Evolutionary conservation across 768 basidiomycete species (phyloP).

Genomic region (Termitomyces sp.): DNA sequence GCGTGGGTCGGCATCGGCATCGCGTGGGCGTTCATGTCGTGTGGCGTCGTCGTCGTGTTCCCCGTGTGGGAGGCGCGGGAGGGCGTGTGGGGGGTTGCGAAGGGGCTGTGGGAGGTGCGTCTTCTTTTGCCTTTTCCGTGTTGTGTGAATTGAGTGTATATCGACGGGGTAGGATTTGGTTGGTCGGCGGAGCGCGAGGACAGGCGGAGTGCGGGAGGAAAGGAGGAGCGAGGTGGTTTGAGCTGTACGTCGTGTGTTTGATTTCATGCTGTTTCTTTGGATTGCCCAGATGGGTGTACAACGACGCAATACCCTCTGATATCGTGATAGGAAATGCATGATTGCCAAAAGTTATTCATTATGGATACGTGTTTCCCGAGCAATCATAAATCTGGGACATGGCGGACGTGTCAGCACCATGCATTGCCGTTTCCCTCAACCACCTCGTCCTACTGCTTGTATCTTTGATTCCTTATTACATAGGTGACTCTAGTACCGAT

Average conservation of each 20-base stretch:
- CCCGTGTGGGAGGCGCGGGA: slow-evolving; percentile 80
- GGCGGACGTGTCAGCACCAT: too few relatives aligned
- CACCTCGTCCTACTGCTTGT: too few relatives aligned
- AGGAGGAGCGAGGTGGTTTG: neutral
- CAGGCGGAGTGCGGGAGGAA: neutral
- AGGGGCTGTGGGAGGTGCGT: neutral
- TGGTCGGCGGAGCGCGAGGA: neutral
- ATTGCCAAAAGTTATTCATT: too few relatives aligned
- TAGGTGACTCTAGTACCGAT: too few relatives aligned
- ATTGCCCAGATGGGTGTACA: too few relatives aligned
- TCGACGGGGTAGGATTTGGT: neutral
- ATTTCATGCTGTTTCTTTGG: neutral
- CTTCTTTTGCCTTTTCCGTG: neutral
- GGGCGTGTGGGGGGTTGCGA: slow-evolving; percentile 51
- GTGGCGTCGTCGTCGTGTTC: slow-evolving; percentile 73
- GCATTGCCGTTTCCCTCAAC: too few relatives aligned
- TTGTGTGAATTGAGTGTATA: neutral
- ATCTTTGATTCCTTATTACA: too few relatives aligned
- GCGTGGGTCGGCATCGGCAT: slow-evolving; percentile 83
- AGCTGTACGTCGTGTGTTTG: neutral
- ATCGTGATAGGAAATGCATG: too few relatives aligned
- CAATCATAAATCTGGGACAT: too few relatives aligned
- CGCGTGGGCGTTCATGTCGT: slow-evolving; percentile 77
- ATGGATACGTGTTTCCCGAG: too few relatives aligned
- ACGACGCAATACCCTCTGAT: too few relatives aligned